Percentiles rank a stretch among this genome's conserved stretches.
These are phyloP conservation scores for rapeseed (Brassica napus) DNA, from an alignment of 345 rosid species.

Conservation along the genomic window Da-Ae NC_063442.1:29772001-29772500, in stretches of 20 bases:
- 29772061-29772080: conserved; percentile 17
- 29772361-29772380: conserved; percentile 80
- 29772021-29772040: conserved; percentile 5
- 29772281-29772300: neutral
- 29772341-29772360: conserved; percentile 76
- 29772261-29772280: neutral
- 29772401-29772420: conserved; percentile 61
- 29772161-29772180: conserved; percentile 78
- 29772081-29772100: conserved; percentile 16
- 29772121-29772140: conserved; percentile 56
- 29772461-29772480: conserved; percentile 74
- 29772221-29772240: conserved; percentile 21
- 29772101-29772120: conserved; percentile 6
- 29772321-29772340: neutral
- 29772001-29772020: neutral
- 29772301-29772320: neutral
- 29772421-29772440: conserved; percentile 65
- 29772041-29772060: conserved; percentile 27
- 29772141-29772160: conserved; percentile 73
- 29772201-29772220: conserved; percentile 71
- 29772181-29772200: conserved; percentile 74
- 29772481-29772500: conserved; percentile 46
- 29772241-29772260: neutral
- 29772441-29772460: conserved; percentile 82
- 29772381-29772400: conserved; percentile 58